Conservation (phyloP, 2,329 filamentous ascomycete species). For the Xenoacremonium recifei region DNA sequence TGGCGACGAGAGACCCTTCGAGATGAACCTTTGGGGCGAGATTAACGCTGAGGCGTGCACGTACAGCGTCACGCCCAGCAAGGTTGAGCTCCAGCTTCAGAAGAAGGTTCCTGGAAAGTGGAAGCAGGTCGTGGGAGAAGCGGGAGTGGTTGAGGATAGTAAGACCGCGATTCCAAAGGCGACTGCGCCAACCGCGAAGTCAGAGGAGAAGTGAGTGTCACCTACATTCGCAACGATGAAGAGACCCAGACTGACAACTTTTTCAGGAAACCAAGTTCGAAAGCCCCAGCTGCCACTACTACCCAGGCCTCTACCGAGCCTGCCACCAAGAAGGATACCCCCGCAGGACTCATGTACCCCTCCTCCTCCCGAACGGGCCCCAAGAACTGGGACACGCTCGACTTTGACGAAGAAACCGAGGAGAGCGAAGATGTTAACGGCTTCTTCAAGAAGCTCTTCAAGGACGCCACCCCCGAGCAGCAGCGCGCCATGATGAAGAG, state of each 20-base stretch:
- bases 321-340: constrained; percentile 4
- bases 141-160: too few species aligned
- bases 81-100: constrained; percentile 73
- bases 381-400: constrained; percentile 90
- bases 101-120: constrained; percentile 72
- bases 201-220: constrained; percentile 20
- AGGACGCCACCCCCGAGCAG: constrained; percentile 72
- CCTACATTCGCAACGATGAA: background rate
- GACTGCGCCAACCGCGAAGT: constrained; percentile 1
- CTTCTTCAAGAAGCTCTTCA: constrained; percentile 92
- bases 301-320: too few species aligned
- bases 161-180: constrained; percentile 4
- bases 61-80: constrained; percentile 68
- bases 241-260: constrained; percentile 6
- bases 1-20: constrained; percentile 60
- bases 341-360: constrained; percentile 64
- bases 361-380: constrained; percentile 80
- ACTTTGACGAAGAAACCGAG: constrained; percentile 53
- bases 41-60: constrained; percentile 63
- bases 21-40: constrained; percentile 62
- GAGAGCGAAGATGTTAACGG: constrained; percentile 62
- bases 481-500: constrained; percentile 97
- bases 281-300: background rate
- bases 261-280: constrained; percentile 11
- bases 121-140: constrained; percentile 37